Evolutionary conservation across 169 alveolate genomes (phyloP), one percentile per base, ranked within the genome.

Genomic region (Cryptosporidium parvum): DNA sequence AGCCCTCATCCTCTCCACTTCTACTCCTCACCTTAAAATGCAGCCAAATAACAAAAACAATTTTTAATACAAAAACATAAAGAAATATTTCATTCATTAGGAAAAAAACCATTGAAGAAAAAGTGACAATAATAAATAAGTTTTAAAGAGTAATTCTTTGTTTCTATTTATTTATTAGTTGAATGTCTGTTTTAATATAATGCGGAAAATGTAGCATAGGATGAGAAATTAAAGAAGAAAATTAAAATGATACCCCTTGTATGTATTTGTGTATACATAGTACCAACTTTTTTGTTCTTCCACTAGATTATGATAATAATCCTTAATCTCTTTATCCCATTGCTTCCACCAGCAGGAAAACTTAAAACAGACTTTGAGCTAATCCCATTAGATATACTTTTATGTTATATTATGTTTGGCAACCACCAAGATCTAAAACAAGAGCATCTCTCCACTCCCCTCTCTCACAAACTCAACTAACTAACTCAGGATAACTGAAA

Each of bases 341-440:
- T 56, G 86, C 68, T 73, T 26, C 67, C 86, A 73, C 86, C 86
- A 73, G 86, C 86, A 53, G 72, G 72, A 14, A 42, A 35, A 65
- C 51, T 33, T 65, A 65, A 35, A 65, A 58, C 52, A 53, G 70
- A 73, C 52, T 37, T 10, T 23, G 86, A 73, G 70, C 69, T 53
- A 51, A 73, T 53, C 59, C 72, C 44, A 35, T 37, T 33, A 33
- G 31, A 65, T 65, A 65, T 65, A 65, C 72, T 33, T 26, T 62
- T 65, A 52, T n/a, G 72, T 73, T 73, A 73, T 73, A 53, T 52
- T 73, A 53, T 52, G 58, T 33, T 35, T 23, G 48, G 42, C 23
- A 10, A 29, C 67, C 58, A 9, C 48, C 48, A 42, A 6, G 48
- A 42, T 12, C 16, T 7, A 42, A 9, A 4, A 37, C 44, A 42